Base-by-base conservation (phyloP, 805 yeast species). In the Aciculoconidium aculeatum region DNA sequence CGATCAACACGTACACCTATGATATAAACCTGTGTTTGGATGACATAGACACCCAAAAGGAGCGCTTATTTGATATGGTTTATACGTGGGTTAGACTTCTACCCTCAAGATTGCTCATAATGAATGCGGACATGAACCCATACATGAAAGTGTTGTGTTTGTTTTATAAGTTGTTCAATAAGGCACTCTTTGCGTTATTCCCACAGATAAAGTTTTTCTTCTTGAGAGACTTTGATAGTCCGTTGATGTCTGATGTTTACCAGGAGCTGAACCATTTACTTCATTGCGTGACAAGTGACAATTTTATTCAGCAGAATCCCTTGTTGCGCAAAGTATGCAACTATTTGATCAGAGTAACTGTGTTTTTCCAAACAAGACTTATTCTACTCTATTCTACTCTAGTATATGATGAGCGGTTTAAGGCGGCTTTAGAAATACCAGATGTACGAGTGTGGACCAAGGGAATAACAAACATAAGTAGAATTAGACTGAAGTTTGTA, bases 131-230 rank as follows among this genome's bases (percentile, higher is more conserved):
- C 6, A 34, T 55, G 13, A 53, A 57, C 24, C 58, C 65, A 6
- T 31, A 58, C 15, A 65, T 54, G 28, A 48, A 49, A 24, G 37
- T 61, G 10, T 32, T 62, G 13, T 58, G 50, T 28, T 38, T 62
- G 9, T 59, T 51, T 37, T 56, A 42, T 42, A 51, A 55, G 29
- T 46, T 49, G 5, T 48, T 58, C 30, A 58, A 54, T 29, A 61
- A 59, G 34, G 44, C 55, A 1, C 36, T 60, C 13, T 57, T 43
- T 37, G 59, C 63, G 2, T 39, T 60, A 11, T 43, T 54, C 14
- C 69, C 69, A 2, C 69, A 62, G 27, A 51, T 61, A n/a, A 60
- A 55, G 34, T 62, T 53, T 35, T 58, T 55, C 41, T 60, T 55
- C 31, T 35, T 62, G 7, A 35, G 66, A 15, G 69, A 62, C 41